These are phyloP conservation scores for Aspergillus luchuensis DNA, from an alignment of 2,329 filamentous ascomycete species.

Conservation along the genomic window DNA sequence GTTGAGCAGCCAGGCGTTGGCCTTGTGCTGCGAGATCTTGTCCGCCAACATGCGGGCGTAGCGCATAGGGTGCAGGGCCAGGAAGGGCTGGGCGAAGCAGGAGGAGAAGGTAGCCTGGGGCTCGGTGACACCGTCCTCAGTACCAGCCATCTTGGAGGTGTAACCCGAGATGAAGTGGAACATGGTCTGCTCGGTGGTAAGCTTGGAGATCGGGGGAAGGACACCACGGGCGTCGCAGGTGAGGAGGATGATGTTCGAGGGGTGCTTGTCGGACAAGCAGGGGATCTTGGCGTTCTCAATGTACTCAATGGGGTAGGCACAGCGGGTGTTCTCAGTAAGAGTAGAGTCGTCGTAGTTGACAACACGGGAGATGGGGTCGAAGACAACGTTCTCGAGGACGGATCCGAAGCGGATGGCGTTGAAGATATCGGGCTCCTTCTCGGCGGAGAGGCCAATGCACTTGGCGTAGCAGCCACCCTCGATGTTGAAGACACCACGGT, in stretches of 20 bases:
- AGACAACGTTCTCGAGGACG: conserved; percentile 97
- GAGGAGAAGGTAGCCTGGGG: conserved; percentile 98
- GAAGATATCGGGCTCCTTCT: conserved; percentile 99
- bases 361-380: conserved; percentile 82
- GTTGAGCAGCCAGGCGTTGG: conserved; percentile 98
- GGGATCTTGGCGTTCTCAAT: conserved; percentile 99
- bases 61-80: conserved; percentile 97
- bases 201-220: conserved; percentile 95
- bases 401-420: conserved; percentile 95
- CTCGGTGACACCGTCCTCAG: conserved; percentile 94
- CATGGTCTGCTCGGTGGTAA: conserved; percentile 94
- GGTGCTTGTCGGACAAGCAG: conserved; percentile 83
- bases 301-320: conserved; percentile 98
- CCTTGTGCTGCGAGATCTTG: conserved; percentile 93
- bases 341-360: conserved; percentile 96
- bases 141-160: conserved; percentile 99
- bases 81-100: conserved; percentile 98
- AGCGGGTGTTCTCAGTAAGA: conserved; percentile 96
- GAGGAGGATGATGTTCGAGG: conserved; percentile 95
- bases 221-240: conserved; percentile 98
- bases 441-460: conserved; percentile 92
- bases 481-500: conserved; percentile 97
- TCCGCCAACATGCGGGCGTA: conserved; percentile 98
- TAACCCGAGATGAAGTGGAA: conserved; percentile 99
- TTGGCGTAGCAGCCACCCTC: conserved; percentile 99